Evolutionary conservation across 139 green algal species (phyloP).

Genomic region (Closterium sp.): DNA sequence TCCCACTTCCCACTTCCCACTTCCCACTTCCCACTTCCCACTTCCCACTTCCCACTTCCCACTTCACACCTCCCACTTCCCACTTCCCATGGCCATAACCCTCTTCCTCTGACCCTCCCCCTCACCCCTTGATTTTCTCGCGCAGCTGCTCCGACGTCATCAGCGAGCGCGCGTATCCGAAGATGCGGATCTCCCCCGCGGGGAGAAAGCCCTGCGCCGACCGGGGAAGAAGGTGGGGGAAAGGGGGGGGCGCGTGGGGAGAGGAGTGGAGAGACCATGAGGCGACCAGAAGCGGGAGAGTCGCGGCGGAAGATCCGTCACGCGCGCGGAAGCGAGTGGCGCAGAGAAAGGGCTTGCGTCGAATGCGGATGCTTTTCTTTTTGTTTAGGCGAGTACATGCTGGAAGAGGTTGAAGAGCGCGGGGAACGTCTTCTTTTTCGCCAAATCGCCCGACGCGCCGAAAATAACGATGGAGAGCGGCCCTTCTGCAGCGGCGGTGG

Average conservation of each 20-base stretch:
- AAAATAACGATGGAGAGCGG: constrained; percentile 46
- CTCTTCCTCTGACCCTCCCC: not conserved
- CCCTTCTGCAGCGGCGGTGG: not conserved
- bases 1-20: too few species aligned
- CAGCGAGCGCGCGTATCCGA: constrained; percentile 41
- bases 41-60: too few species aligned
- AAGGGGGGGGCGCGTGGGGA: not conserved
- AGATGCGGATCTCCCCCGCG: constrained; percentile 34
- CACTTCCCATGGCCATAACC: too few species aligned
- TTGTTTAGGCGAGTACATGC: constrained; percentile 13
- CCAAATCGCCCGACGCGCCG: constrained; percentile 46
- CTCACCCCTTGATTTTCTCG: constrained; percentile 39
- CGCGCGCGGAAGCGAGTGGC: too few species aligned
- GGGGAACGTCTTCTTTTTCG: constrained; percentile 54
- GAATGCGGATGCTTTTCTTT: too few species aligned
- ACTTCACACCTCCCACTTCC: too few species aligned
- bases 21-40: too few species aligned
- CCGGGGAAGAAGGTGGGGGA: not conserved
- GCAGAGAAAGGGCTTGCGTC: too few species aligned
- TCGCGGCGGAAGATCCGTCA: too few species aligned
- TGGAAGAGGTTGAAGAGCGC: constrained; percentile 42
- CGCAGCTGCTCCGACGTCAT: constrained; percentile 31
- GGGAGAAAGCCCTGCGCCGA: constrained; percentile 24
- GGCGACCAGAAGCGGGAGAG: not conserved
- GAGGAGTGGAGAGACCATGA: too few species aligned